Conservation (phyloP, 805 yeast genomes). For the Metschnikowia similis region DNA sequence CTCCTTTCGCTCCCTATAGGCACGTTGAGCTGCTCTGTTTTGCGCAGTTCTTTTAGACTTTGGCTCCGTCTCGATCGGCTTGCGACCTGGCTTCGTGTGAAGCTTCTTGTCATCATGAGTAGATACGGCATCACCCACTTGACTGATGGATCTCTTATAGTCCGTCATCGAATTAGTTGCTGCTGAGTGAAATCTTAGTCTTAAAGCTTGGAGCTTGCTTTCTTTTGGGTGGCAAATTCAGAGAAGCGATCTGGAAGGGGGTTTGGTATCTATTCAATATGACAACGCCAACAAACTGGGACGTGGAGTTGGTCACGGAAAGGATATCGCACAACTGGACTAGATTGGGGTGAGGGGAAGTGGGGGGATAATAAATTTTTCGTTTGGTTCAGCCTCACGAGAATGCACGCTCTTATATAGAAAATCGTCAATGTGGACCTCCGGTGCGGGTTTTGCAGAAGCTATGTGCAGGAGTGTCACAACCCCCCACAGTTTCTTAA, state of each 20-base stretch:
- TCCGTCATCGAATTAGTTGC: conserved; percentile 21
- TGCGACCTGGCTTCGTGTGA: conserved; percentile 70
- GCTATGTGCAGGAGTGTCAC: neutral
- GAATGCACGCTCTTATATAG: neutral
- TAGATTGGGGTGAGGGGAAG: neutral
- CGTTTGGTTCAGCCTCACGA: neutral
- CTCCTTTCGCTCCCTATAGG: conserved; percentile 93
- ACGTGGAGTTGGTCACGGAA: neutral
- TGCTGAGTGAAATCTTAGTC: neutral
- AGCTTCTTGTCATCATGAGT: conserved; percentile 34
- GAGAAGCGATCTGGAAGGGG: neutral
- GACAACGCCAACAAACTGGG: neutral
- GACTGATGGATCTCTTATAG: conserved; percentile 29
- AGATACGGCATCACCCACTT: conserved; percentile 15
- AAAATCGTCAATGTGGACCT: neutral
- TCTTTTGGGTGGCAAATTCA: neutral
- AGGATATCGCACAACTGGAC: neutral
- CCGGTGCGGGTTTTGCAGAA: neutral
- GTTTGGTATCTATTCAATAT: neutral
- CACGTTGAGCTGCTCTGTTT: conserved; percentile 97
- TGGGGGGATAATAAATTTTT: neutral
- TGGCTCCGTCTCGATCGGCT: conserved; percentile 74
- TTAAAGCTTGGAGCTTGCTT: neutral
- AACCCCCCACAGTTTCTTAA: neutral
- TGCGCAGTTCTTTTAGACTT: conserved; percentile 91